A percentile compares a stretch with the other conserved stretches of the same genome.
Conservation (phyloP, 805 yeast species). For the Kuraishia hungarica region DNA sequence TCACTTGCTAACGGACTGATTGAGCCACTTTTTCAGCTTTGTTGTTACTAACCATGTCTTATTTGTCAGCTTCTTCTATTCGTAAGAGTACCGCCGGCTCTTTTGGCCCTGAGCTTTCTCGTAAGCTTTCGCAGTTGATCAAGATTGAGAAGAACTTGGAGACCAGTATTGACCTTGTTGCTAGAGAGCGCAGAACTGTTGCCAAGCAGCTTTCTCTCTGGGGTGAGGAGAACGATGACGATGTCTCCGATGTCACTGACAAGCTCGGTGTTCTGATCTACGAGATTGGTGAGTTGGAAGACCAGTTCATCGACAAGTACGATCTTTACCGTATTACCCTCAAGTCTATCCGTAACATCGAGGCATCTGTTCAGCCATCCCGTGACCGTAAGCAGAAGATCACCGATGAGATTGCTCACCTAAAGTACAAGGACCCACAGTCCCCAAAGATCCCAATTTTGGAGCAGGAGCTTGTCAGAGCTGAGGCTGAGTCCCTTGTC, state of each 20-base stretch:
- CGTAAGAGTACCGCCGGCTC: conserved; percentile 71
- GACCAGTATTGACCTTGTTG: conserved; percentile 70
- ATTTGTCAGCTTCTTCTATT: conserved; percentile 35
- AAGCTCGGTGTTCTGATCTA: conserved; percentile 76
- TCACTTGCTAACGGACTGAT: conserved; percentile 9
- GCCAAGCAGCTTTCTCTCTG: conserved; percentile 77
- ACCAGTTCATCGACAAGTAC: conserved; percentile 77
- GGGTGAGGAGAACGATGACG: conserved; percentile 87
- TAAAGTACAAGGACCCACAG: conserved; percentile 80
- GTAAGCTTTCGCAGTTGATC: conserved; percentile 64
- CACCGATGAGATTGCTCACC: conserved; percentile 76
- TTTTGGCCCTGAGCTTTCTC: conserved; percentile 72
- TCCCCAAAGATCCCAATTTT: conserved; percentile 72
- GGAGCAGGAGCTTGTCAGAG: conserved; percentile 86
- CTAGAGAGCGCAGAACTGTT: conserved; percentile 71
- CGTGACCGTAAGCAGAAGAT: conserved; percentile 81
- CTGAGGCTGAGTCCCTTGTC: conserved; percentile 85
- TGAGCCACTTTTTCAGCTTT: no score
- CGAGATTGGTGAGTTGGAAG: conserved; percentile 82
- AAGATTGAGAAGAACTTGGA: conserved; percentile 78
- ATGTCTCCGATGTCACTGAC: conserved; percentile 79
- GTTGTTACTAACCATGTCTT: no score
- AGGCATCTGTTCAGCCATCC: conserved; percentile 81
- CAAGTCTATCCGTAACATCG: conserved; percentile 76
- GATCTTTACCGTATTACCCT: conserved; percentile 81